These are phyloP conservation scores for Gastroboletus turbinatus DNA, from an alignment of 1,284 basidiomycete species.

Conservation along the genomic window DNA sequence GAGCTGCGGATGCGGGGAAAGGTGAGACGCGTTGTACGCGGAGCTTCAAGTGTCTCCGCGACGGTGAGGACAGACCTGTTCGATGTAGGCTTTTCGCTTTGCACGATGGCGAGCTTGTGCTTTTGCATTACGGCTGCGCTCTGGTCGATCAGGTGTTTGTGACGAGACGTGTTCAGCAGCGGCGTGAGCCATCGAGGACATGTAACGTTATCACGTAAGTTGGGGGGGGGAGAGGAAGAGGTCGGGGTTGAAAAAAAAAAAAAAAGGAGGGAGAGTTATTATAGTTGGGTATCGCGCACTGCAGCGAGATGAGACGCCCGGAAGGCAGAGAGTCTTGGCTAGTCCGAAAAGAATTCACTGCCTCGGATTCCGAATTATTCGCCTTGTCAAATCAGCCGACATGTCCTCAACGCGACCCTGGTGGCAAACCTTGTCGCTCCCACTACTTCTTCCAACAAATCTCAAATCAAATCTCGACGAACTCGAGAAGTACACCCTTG, in stretches of 20 bases:
- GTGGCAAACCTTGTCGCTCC: constrained; percentile 34
- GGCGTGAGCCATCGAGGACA: constrained; percentile 42
- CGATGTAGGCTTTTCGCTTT: constrained; percentile 91
- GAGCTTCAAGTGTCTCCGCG: constrained; percentile 5
- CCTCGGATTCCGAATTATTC: constrained; percentile 49
- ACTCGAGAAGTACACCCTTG: constrained; percentile 18
- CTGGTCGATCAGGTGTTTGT: constrained; percentile 50
- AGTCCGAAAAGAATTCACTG: constrained; percentile 30
- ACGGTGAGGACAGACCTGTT: constrained; percentile 53
- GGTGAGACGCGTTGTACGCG: constrained; percentile 16
- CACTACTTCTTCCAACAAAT: constrained; percentile 24
- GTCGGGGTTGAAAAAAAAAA: constrained; percentile 36
- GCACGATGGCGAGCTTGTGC: constrained; percentile 89
- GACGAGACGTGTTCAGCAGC: constrained; percentile 41
- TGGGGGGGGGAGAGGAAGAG: constrained; percentile 30
- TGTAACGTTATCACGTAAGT: constrained; percentile 42
- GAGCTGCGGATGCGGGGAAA: constrained; percentile 45
- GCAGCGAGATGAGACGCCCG: constrained; percentile 27
- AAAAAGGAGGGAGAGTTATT: constrained; percentile 32
- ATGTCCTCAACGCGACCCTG: constrained; percentile 45
- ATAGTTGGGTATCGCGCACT: constrained; percentile 28
- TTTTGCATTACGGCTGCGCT: constrained; percentile 82
- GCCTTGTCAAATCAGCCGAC: constrained; percentile 52
- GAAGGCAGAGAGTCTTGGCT: constrained; percentile 1
- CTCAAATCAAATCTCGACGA: constrained; percentile 35